Base-by-base conservation (phyloP, 108 stramenopile genomes). In the Fragilariopsis cylindrus region DNA sequence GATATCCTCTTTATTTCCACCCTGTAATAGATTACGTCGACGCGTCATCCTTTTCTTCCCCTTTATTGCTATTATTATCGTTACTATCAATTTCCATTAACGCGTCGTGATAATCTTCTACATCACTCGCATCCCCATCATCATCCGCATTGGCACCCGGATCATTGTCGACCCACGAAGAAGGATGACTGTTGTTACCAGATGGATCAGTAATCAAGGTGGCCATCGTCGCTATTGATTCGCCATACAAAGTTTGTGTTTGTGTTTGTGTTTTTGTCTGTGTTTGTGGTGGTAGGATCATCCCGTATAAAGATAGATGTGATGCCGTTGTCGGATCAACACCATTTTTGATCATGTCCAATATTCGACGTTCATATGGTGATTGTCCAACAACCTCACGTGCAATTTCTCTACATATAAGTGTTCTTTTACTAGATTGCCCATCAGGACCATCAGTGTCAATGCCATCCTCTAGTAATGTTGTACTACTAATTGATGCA, bases 331-430 rank as follows among this genome's bases (percentile, higher is more conserved):
- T 2, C 30, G 2, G 30, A 30, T 30, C 30, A 30, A 30, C 97
- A 43, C 97, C 96, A 44, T 94, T 94, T 92, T 98, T 98, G 94
- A 99, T 97, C 96, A 99, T 97, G 88, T 99, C 99, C 56, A 98
- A 90, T 70, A 99, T 95, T 54, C 99, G 88, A 69, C 97, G 96
- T 84, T 99, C 99, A 81, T 99, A 99, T 18, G 99, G 99, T 69
- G 96, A 75, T 46, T 99, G 87, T 49, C 99, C 99, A 47, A 88
- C 95, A 66, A 98, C 99, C 81, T 98, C 99, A 73, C 96, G 92
- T 65, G 97, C 93, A 74, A 99, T 92, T 77, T 92, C 87, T 52
- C 97, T 84, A 73, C 91, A 87, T 63, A 97, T 73, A 15, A 73
- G 63, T 46, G 91, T 94, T 64, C 95, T 88, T 87, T 94, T 93